Evolutionary conservation across 2,329 filamentous ascomycete genomes (phyloP).

Genomic region (Fusarium sp.): DNA sequence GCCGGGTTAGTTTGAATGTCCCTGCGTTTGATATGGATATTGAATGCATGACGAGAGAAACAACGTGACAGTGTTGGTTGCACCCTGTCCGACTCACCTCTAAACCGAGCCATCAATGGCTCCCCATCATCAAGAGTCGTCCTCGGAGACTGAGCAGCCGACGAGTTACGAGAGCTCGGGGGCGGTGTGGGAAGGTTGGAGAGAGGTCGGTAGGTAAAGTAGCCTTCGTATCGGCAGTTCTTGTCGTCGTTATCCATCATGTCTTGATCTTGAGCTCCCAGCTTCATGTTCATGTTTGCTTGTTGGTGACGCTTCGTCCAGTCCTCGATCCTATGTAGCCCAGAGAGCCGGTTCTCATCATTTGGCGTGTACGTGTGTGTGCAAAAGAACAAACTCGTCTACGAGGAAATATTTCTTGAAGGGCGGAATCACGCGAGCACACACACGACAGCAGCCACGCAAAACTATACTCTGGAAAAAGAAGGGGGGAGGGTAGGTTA

Average conservation of each 20-base stretch:
- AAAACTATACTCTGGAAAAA: slow-evolving; percentile 26
- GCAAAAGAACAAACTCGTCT: slow-evolving; percentile 25
- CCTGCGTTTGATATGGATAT: background rate
- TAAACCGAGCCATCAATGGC: slow-evolving; percentile 51
- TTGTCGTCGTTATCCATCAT: slow-evolving; percentile 28
- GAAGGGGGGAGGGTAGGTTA: slow-evolving; percentile 35
- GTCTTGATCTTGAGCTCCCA: slow-evolving; percentile 13
- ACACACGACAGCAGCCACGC: slow-evolving; percentile 32
- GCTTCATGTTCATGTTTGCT: slow-evolving; percentile 40
- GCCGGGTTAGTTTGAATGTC: slow-evolving; percentile 18
- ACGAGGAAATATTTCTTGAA: slow-evolving; percentile 30
- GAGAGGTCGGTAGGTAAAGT: slow-evolving; percentile 74
- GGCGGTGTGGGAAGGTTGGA: slow-evolving; percentile 76
- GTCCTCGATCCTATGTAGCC: slow-evolving; percentile 33
- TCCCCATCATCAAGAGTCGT: slow-evolving; percentile 57
- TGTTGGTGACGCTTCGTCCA: slow-evolving; percentile 28
- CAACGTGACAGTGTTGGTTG: slow-evolving; percentile 14
- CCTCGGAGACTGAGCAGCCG: slow-evolving; percentile 56
- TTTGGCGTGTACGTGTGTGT: slow-evolving; percentile 30
- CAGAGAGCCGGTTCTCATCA: slow-evolving; percentile 36
- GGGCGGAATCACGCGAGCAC: slow-evolving; percentile 42
- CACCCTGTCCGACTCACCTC: slow-evolving; percentile 47
- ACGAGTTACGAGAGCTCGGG: slow-evolving; percentile 60
- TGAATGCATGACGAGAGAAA: slow-evolving; percentile 7
- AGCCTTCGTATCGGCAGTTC: slow-evolving; percentile 52